Evolutionary conservation across 495 filamentous ascomycete genomes (phyloP), one percentile per base, ranked within the genome.

Genomic region (Copromyces sp.): DNA sequence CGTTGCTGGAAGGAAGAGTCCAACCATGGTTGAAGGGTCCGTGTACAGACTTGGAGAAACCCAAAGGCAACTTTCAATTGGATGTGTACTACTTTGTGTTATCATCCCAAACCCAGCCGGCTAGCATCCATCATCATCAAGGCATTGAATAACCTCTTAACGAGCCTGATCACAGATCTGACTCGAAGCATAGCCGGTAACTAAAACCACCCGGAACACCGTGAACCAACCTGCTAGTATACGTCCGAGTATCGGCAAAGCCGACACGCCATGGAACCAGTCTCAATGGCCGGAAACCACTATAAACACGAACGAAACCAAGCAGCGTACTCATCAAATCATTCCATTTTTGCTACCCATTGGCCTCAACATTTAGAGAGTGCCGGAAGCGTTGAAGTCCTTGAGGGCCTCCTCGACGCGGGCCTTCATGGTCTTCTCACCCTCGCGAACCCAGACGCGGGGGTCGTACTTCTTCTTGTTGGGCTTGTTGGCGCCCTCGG

Each of bases 401-500:
- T 89, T 85, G 70, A 99, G 89, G 42, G 90, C 94, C 78, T 90
- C 90, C 80, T 88, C 82, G 59, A 97, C 90, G 78, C 95, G 91
- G 75, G 87, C 86, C 76, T 86, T 89, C 95, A 98, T 98, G 79
- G 91, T 95, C 90, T 97, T 95, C 89, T 98, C 95, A 78, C 95
- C 95, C 86, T 96, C 94, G 73, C 95, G 92, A 68, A 98, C 91
- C 92, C 91, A 93, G 76, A 93, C 90, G 82, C 76, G 72, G 70
- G 80, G 76, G 75, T 98, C 95, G 84, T 95, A 98, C 90, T 88
- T 95, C 88, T 97, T 98, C 91, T 99, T 99, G 89, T 99, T 98
- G 76, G 95, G 95, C 35, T 68, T 72, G 39, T 39, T 29, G 69
- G 88, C 87, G 70, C 95, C 96, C 35, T 98, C 94, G 68, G 96